phyloP scores from a whole-genome alignment of 2,329 filamentous ascomycete species.

The Fusarium lateritium region DNA sequence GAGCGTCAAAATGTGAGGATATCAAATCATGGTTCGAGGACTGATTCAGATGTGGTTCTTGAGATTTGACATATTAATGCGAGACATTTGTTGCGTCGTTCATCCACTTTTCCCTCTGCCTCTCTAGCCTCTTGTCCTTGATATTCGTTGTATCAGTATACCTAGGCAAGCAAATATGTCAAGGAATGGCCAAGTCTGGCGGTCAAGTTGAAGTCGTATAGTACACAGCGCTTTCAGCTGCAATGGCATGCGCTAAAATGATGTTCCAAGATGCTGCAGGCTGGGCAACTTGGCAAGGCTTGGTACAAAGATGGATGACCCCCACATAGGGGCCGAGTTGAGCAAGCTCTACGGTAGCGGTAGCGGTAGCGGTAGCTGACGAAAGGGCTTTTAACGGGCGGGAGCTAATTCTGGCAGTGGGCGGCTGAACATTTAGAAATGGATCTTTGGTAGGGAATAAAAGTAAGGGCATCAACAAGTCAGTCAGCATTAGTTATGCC shows the following conservation, averaged over 20 bases:
- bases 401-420: conserved; percentile 14
- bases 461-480: too few relatives aligned
- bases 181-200: conserved; percentile 12
- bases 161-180: not conserved
- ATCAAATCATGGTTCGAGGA: not conserved
- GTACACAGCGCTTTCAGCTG: not conserved
- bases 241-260: conserved; percentile 26
- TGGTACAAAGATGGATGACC: conserved; percentile 2
- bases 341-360: too few relatives aligned
- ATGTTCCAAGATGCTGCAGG: conserved; percentile 11
- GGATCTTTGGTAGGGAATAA: too few relatives aligned
- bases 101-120: not conserved
- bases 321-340: not conserved
- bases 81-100: conserved; percentile 18
- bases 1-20: not conserved
- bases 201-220: not conserved
- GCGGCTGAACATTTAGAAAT: not conserved
- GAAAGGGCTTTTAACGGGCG: not conserved
- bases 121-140: not conserved
- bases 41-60: not conserved
- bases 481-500: too few relatives aligned
- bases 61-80: conserved; percentile 16
- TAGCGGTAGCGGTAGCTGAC: too few relatives aligned
- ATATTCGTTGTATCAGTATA: not conserved
- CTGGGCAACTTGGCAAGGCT: conserved; percentile 19